Evolutionary conservation across 441 rosid species (phyloP), one percentile per base, ranked within the genome.

Genomic region (Pelargonium myrrhifolium): DNA sequence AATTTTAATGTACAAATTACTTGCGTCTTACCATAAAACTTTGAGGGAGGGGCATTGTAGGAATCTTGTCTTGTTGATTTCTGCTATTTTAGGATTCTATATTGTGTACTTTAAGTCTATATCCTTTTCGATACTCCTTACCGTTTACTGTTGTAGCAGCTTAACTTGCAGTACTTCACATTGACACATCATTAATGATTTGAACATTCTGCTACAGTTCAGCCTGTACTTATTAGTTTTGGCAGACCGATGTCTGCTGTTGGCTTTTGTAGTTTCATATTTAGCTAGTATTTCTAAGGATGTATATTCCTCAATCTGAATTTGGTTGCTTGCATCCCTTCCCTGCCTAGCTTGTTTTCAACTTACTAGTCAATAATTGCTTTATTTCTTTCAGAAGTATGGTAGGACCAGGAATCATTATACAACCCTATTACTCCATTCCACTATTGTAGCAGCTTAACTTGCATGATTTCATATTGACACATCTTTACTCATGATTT

Each of bases 311-410:
- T 10, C 11, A n/a, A 15, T 60, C 64, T 14, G 28, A 26, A 22
- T 12, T 22, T 43, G 49, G 49, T 43, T 43, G 49, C 14, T 43
- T 43, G n/a, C 49, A 43, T 43, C 28, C 62, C 62, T 26, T 9
- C 5, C 42, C 40, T 7, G 12, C 42, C 7, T 61, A 31, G 10
- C 64, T 7, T 28, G 42, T 61, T 61, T 61, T 28, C 4, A 26
- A 2, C 2, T 31, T n/a, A 28, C 20, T 14, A 31, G 42, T 28
- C 42, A n/a, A 47, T 47, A 47, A 47, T 47, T 8, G 17, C 4
- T 47, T 47, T 47, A 43, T 43, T 58, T 59, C 37, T 4, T 59
- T 26, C 18, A 60, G 9, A 60, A 60, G 64, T 26, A 60, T 60
- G 15, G 3, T 60, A 26, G 64, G 39, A 59, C 63, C 37, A 21